Conservation (phyloP, 1,139 yeast species). For the Geotrichum macrosporum region DNA sequence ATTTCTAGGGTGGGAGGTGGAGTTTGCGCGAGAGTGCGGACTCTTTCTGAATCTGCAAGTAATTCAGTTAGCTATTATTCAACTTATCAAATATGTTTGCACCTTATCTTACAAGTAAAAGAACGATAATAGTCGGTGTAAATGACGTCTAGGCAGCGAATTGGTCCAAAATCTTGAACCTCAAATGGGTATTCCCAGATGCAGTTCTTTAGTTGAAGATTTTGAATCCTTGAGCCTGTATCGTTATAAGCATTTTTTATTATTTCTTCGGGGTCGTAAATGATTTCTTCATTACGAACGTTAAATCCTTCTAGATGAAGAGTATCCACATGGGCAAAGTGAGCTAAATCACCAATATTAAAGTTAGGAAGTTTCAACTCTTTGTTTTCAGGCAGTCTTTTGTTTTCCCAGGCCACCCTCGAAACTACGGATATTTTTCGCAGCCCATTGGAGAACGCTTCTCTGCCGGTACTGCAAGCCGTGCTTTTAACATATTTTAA, state of each 20-base stretch:
- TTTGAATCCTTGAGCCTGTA: slow-evolving; percentile 5
- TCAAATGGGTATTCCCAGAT: slow-evolving; percentile 30
- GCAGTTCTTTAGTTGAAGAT: slow-evolving; percentile 25
- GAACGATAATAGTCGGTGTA: slow-evolving; percentile 25
- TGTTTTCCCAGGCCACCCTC: slow-evolving; percentile 9
- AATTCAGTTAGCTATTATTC: too few species aligned
- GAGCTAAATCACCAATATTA: slow-evolving; percentile 22
- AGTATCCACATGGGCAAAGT: slow-evolving; percentile 19
- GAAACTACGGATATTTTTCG: slow-evolving; percentile 16
- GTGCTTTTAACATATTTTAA: slow-evolving; percentile 23
- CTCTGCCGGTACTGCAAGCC: neutral
- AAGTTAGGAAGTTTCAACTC: slow-evolving; percentile 21
- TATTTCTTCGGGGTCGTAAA: slow-evolving; percentile 14
- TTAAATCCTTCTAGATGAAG: slow-evolving; percentile 25
- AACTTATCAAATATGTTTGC: slow-evolving; percentile 9
- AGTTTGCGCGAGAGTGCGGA: slow-evolving; percentile 24
- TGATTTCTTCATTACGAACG: slow-evolving; percentile 23
- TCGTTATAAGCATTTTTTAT: neutral
- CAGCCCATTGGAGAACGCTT: neutral
- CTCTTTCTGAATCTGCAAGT: slow-evolving; percentile 24
- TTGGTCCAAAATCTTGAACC: slow-evolving; percentile 27
- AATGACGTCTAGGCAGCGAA: slow-evolving; percentile 22
- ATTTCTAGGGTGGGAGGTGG: slow-evolving; percentile 26
- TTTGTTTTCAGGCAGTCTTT: slow-evolving; percentile 20
- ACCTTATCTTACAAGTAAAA: slow-evolving; percentile 18